Base-by-base conservation (phyloP, 78 protist species). In the Speleostelium caveatum region DNA sequence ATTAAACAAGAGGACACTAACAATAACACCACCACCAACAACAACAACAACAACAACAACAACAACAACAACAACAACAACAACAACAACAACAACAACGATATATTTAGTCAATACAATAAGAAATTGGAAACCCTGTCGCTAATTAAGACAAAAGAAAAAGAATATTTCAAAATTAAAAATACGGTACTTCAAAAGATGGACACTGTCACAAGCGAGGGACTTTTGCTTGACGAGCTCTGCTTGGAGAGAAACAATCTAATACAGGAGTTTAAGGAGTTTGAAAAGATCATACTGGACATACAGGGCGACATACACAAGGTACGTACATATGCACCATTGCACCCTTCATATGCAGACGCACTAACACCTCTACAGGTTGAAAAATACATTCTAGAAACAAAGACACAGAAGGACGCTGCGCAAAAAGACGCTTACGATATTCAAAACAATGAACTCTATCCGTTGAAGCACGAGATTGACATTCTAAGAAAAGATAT, bases 81-180 rank as follows among this genome's bases (percentile, higher is more conserved):
- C 6, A 19, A 45, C 28, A 45, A 26, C 24, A 10, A n/a, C 0
- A 45, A 16, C 10, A 1, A 58, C 2, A 56, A 35, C 4, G 4
- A 7, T 28, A 28, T 30, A 8, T 38, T 21, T 38, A 35, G 38
- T 28, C 14, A 71, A 51, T 51, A 19, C 30, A 49, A 49, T 36
- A 41, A 65, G 16, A 79, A 79, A 36, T 56, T 79, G 55, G 6
- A 14, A 14, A 30, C 55, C 26, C 39, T 68, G 5, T 10, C 56
- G 26, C 24, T 19, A 36, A 66, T 79, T 36, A 79, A 68, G 38
- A 12, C 14, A 22, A 65, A 79, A n/a, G 76, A 65, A 26, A 79
- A 71, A 22, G 89, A 79, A 58, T 68, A 56, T 38, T 24, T 33
- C 38, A 65, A 79, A 32, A 53, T 79, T 5, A 79, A 67, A 32